Evolutionary conservation across 202 grass and related monocot species (phyloP).

Genomic region (Saccharum hybrid): DNA sequence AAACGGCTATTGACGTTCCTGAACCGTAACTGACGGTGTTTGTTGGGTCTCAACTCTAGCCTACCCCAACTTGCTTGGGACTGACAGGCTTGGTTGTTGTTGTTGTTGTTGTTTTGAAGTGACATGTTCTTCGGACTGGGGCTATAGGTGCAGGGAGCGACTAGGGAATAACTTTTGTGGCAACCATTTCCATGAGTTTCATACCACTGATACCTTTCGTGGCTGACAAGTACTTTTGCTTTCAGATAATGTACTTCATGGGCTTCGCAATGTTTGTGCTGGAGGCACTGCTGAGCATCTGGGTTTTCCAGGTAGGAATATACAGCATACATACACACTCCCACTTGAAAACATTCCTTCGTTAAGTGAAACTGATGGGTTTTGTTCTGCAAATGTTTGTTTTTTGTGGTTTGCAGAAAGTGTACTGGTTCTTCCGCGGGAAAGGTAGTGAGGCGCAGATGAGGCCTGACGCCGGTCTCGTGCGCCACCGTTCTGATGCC

Average conservation of each 20-base stretch:
- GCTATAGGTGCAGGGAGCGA: not conserved
- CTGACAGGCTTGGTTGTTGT: no score
- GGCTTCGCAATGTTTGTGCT: constrained; percentile 62
- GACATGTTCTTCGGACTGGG: not conserved
- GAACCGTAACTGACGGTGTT: no score
- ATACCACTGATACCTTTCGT: not conserved
- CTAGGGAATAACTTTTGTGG: not conserved
- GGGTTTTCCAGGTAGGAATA: constrained; percentile 60
- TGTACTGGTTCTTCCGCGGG: constrained; percentile 56
- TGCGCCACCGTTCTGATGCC: constrained; percentile 21
- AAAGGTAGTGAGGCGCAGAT: constrained; percentile 51
- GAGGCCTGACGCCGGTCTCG: constrained; percentile 44
- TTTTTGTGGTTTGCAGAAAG: constrained; percentile 42
- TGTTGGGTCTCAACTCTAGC: no score
- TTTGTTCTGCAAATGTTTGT: not conserved
- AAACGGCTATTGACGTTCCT: no score
- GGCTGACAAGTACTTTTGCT: not conserved
- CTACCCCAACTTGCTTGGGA: no score
- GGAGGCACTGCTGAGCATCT: constrained; percentile 61
- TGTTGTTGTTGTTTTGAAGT: no score
- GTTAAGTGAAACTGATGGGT: not conserved
- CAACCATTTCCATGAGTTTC: not conserved
- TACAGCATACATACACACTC: not conserved
- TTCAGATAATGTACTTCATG: constrained; percentile 67
- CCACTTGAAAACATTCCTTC: not conserved